Conservation (phyloP, 169 alveolate genomes). For the Cryptosporidium tyzzeri region DNA sequence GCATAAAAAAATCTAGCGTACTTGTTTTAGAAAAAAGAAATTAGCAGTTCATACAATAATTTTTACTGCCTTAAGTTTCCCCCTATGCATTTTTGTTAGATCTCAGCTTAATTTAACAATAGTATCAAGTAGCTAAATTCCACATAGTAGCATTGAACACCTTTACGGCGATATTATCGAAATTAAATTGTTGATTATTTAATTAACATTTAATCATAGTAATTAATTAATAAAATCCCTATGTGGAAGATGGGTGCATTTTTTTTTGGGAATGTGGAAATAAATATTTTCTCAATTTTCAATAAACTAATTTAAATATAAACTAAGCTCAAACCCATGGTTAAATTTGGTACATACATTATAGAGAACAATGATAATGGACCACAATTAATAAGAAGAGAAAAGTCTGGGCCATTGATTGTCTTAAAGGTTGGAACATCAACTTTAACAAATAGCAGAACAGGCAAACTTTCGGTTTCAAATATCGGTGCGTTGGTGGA, state of each 20-base stretch:
- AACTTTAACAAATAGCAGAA: constrained; percentile 75
- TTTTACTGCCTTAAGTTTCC: no score
- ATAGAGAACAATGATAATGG: constrained; percentile 75
- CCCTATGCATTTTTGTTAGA: no score
- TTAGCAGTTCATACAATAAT: no score
- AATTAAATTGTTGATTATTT: neutral
- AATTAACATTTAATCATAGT: neutral
- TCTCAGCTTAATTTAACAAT: neutral
- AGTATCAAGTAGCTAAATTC: no score
- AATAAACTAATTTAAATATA: neutral
- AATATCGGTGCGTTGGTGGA: constrained; percentile 79
- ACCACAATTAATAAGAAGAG: constrained; percentile 54
- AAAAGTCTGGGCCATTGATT: constrained; percentile 78
- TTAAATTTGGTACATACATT: neutral
- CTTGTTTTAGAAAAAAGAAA: no score
- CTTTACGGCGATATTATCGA: neutral
- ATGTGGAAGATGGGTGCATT: constrained; percentile 40
- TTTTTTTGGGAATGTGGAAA: neutral
- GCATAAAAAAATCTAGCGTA: no score
- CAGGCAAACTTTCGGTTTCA: constrained; percentile 69
- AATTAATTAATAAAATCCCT: neutral
- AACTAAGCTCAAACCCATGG: neutral
- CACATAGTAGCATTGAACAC: neutral
- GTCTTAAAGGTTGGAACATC: constrained; percentile 81
- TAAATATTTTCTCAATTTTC: neutral